A percentile compares a stretch with the other conserved stretches of the same genome.
phyloP scores from a whole-genome alignment of 2,329 filamentous ascomycete species.

The Ceratocystis colombiana region DNA sequence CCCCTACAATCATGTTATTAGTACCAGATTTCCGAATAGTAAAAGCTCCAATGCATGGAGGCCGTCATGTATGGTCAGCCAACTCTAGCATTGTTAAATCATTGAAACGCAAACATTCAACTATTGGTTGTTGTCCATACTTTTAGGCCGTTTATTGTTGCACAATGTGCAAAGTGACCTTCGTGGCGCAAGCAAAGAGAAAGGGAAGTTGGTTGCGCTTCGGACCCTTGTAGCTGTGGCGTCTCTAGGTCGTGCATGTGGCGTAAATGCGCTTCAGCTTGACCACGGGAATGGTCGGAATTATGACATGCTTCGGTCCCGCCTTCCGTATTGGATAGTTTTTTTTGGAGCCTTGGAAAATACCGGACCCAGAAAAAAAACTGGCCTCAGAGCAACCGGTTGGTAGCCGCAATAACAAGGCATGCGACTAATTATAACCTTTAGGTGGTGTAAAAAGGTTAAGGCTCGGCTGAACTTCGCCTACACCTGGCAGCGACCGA shows the following conservation, averaged over 20 bases:
- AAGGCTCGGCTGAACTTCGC: slow-evolving; percentile 24
- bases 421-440: slow-evolving; percentile 3
- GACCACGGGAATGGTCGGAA: slow-evolving; percentile 24
- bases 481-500: slow-evolving; percentile 18
- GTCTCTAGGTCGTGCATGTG: neutral
- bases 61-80: too few species aligned
- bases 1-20: too few species aligned
- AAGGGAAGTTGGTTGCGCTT: slow-evolving; percentile 21
- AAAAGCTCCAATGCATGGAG: too few species aligned
- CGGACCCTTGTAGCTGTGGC: neutral
- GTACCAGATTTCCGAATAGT: too few species aligned
- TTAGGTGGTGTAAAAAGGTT: neutral
- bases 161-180: too few species aligned
- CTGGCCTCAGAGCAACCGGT: slow-evolving; percentile 4
- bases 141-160: too few species aligned
- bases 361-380: slow-evolving; percentile 22
- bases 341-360: slow-evolving; percentile 20
- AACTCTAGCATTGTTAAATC: too few species aligned
- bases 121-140: too few species aligned
- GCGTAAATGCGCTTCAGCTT: slow-evolving; percentile 20
- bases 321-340: slow-evolving; percentile 20
- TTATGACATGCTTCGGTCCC: slow-evolving; percentile 19
- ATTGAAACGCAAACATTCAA: too few species aligned
- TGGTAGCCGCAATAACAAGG: neutral
- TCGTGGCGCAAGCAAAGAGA: too few species aligned